Percentiles rank a stretch among this genome's conserved stretches.
Conservation (phyloP, 176 grass and related monocot species). For the Oryza punctata region DNA sequence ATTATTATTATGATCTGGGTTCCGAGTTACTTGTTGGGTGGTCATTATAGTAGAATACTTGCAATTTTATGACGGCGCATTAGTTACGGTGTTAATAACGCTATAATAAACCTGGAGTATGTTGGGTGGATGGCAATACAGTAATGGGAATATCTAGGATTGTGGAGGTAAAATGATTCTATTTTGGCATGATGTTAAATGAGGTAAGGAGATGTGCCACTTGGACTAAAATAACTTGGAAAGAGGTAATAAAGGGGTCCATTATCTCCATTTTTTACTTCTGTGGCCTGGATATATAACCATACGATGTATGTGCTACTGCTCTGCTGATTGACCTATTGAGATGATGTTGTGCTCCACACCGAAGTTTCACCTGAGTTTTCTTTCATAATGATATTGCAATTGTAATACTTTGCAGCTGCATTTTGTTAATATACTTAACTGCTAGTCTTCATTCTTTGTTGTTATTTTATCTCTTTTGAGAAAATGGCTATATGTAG, state of each 20-base stretch:
- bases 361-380: not conserved
- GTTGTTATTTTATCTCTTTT: not conserved
- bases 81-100: not conserved
- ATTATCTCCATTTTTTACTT: not conserved
- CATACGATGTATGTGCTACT: not conserved
- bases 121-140: not conserved
- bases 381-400: slow-evolving; percentile 7
- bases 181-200: not conserved
- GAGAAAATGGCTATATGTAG: not conserved
- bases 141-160: not conserved
- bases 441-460: not conserved
- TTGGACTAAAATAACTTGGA: not conserved
- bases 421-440: not conserved
- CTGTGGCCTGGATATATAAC: not conserved
- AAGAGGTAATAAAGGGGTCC: not conserved
- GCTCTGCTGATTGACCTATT: not conserved
- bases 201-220: not conserved
- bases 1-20: not conserved
- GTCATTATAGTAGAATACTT: not conserved
- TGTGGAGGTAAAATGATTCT: not conserved
- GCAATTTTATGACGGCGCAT: not conserved
- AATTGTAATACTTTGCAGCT: not conserved
- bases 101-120: not conserved
- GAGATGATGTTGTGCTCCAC: not conserved
- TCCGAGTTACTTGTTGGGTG: not conserved